Base-by-base conservation (phyloP, 2,329 filamentous ascomycete genomes). In the Pseudogymnoascus sp. region DNA sequence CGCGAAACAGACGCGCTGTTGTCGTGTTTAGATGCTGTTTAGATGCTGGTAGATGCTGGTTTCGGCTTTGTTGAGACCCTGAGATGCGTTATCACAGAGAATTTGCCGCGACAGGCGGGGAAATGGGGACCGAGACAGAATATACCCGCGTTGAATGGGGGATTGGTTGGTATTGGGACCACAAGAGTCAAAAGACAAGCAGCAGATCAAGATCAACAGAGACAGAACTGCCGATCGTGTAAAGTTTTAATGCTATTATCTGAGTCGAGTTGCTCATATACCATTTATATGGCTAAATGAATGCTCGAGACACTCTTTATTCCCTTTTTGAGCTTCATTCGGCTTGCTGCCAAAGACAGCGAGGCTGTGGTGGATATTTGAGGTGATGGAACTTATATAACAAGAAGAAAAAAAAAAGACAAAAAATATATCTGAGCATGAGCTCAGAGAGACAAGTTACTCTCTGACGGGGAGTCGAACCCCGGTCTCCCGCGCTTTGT, bases 391-490 rank as follows among this genome's bases (percentile, higher is more conserved):
- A 18, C 18, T 10, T 4, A 26, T 2, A n/a, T 0, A 41, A 9
- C 6, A 15, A 10, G 13, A 23, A 18, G 10, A 21, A 52, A 30
- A 30, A 52, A 12, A 57, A 56, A 33, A 9, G 2, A 12, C 26
- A 34, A 57, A 57, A 57, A 35, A 35, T n/a, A 34, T 34, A 34
- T 57, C 52, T 57, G 28, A 57, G 52, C 52, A 57, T 57, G 52
- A 57, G 52, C 59, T 60, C 45, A 58, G 48, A 60, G 48, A 60
- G 26, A 28, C 48, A 58, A 26, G 15, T 33, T 30, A 65, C 64
- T 65, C 64, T 65, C 64, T 63, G 63, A 65, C 65, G 63, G 65
- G 65, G 65, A 66, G 61, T 66, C 63, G 63, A 66, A 66, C 65
- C 64, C 65, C 64, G 64, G 63, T 66, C 65, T 66, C 64, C 64